Evolutionary conservation across 2,329 filamentous ascomycete genomes (phyloP), one percentile per base, ranked within the genome.

Genomic region (Diplodia sapinea): DNA sequence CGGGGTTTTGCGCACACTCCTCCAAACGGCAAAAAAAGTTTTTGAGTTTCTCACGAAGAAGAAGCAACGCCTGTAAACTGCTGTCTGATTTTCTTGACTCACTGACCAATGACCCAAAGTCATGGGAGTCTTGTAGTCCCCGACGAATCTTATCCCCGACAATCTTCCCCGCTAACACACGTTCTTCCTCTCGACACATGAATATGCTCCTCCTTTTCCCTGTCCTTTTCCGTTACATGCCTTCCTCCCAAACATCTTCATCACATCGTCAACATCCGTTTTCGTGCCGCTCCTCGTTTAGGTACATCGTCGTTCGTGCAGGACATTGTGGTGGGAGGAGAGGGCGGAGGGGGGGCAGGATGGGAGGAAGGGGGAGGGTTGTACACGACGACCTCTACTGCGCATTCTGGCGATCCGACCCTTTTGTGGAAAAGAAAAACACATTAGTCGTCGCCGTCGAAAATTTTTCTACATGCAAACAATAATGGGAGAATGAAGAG

Each of bases 371-470:
- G 29, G 23, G 23, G 23, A 26, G 23, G 26, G 51, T 20, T 23
- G 33, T 20, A 38, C 36, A 57, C 31, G 54, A 57, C 51, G 54
- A 40, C n/a, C 23, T 52, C 50, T 52, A 23, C 36, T 57, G 29
- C 54, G 38, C n/a, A n/a, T 26, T 57, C n/a, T 17, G 54, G 33
- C 54, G 54, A 40, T 57, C 54, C 38, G 36, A 59, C 38, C 38
- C 56, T 43, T 47, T 57, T 59, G 56, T 23, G 54, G n/a, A 57
- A 47, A 31, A 26, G 43, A 31, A 59, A 59, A 36, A 59, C 38
- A 59, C 56, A 59, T 59, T 59, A 59, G 56, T 59, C 56, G 56
- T 59, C 56, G 56, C 56, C 56, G 56, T 59, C 56, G 56, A 59
- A 52, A 26, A n/a, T 13, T 59, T 57, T 59, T 59, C 56, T 59